These are phyloP conservation scores for Euphorbia peplus DNA, from an alignment of 345 rosid species.

Conservation along the genomic window DNA sequence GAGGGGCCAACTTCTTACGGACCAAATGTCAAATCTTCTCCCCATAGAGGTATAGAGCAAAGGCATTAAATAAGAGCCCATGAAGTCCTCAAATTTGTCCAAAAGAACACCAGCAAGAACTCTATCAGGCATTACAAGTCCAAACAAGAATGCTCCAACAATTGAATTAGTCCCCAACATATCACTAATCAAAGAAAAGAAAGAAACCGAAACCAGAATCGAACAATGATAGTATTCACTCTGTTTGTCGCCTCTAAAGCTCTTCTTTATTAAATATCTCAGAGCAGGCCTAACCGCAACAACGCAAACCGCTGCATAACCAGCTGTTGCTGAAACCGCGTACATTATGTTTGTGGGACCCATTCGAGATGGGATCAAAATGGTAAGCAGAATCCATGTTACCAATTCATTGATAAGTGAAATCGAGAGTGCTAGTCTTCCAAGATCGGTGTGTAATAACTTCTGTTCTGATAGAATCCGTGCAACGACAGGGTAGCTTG, in stretches of 20 bases:
- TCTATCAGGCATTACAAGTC: slow-evolving; percentile 41
- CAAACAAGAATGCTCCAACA: slow-evolving; percentile 51
- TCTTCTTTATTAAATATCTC: slow-evolving; percentile 10
- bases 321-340: neutral
- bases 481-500: slow-evolving; percentile 29
- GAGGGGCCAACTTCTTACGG: neutral
- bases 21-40: slow-evolving; percentile 10
- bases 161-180: slow-evolving; percentile 34
- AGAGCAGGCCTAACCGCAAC: slow-evolving; percentile 23
- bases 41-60: slow-evolving; percentile 36
- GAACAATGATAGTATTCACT: slow-evolving; percentile 11
- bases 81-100: slow-evolving; percentile 40
- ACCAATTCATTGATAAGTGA: slow-evolving; percentile 21
- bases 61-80: slow-evolving; percentile 40
- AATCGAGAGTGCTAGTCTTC: slow-evolving; percentile 19
- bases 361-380: slow-evolving; percentile 2
- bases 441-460: slow-evolving; percentile 31
- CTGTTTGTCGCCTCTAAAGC: slow-evolving; percentile 1
- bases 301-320: slow-evolving; percentile 17
- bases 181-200: slow-evolving; percentile 36
- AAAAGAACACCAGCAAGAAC: slow-evolving; percentile 27
- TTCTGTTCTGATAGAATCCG: slow-evolving; percentile 21
- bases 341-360: neutral
- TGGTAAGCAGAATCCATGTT: slow-evolving; percentile 23
- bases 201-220: slow-evolving; percentile 25